phyloP scores from a whole-genome alignment of 2,329 filamentous ascomycete species.

The Didymosphaeria variabile region DNA sequence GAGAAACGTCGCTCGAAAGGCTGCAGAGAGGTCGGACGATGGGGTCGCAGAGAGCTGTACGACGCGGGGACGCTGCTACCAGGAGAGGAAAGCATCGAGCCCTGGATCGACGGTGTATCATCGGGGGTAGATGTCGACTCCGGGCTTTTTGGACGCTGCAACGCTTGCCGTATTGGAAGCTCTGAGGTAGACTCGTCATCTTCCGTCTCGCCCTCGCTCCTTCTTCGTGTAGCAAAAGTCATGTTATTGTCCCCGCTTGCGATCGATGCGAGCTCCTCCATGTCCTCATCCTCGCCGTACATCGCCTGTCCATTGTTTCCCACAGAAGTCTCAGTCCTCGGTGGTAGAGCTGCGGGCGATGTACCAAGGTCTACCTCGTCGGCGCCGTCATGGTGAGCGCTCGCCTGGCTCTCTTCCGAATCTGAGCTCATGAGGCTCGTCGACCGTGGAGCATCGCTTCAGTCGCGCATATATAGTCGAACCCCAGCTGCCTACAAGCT shows the following conservation, averaged over 20 bases:
- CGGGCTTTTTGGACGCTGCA: conserved; percentile 65
- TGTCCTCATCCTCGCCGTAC: conserved; percentile 27
- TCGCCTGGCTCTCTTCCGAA: conserved; percentile 69
- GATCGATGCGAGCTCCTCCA: conserved; percentile 34
- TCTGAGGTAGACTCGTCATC: conserved; percentile 36
- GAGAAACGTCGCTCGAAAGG: conserved; percentile 96
- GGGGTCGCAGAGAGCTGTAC: conserved; percentile 73
- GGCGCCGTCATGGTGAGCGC: conserved; percentile 65
- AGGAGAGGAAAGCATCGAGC: conserved; percentile 67
- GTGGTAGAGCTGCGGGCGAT: conserved; percentile 63
- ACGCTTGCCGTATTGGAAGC: conserved; percentile 24
- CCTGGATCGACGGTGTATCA: conserved; percentile 81
- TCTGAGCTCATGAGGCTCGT: conserved; percentile 74
- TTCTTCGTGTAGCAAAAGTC: conserved; percentile 44
- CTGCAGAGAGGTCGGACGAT: conserved; percentile 82
- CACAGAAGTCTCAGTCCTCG: conserved; percentile 57
- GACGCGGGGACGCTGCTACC: conserved; percentile 78
- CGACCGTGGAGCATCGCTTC: conserved; percentile 63
- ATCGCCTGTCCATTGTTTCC: conserved; percentile 17
- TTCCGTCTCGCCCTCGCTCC: conserved; percentile 30
- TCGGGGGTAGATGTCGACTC: conserved; percentile 80
- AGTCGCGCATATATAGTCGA: conserved; percentile 29
- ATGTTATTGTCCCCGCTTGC: conserved; percentile 36
- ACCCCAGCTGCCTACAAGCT: not conserved
- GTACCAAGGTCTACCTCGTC: conserved; percentile 57